Evolutionary conservation across 495 filamentous ascomycete species (phyloP).

Genomic region (Talaromyces liani): DNA sequence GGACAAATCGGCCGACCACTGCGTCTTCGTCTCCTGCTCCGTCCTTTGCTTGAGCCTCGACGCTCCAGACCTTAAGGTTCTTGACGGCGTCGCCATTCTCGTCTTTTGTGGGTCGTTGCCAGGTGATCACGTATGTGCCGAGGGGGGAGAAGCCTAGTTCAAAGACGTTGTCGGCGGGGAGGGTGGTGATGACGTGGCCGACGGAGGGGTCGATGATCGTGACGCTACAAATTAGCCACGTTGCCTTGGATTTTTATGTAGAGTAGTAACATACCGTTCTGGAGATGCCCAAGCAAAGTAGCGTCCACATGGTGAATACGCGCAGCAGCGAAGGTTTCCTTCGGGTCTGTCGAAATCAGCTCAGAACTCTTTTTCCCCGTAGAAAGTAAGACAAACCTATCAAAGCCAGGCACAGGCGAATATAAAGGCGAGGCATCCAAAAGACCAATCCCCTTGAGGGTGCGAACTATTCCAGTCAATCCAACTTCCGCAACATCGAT

Average conservation of each 20-base stretch:
- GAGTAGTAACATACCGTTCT: conserved; percentile 51
- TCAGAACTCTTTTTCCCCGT: conserved; percentile 1
- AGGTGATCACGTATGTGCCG: conserved; percentile 89
- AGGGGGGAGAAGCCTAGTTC: conserved; percentile 90
- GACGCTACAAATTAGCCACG: conserved; percentile 43
- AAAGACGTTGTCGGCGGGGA: conserved; percentile 75
- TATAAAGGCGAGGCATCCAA: conserved; percentile 87
- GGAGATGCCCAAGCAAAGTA: conserved; percentile 93
- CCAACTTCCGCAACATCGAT: neutral
- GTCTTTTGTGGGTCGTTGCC: conserved; percentile 90
- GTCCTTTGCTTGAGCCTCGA: conserved; percentile 48
- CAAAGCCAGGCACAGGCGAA: conserved; percentile 75
- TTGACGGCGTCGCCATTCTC: conserved; percentile 86
- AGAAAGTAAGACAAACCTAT: conserved; percentile 36
- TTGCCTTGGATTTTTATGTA: neutral
- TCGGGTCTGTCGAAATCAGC: conserved; percentile 56
- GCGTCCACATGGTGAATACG: conserved; percentile 88
- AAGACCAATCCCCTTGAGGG: conserved; percentile 90
- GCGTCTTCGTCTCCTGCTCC: conserved; percentile 50
- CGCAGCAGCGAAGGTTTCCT: conserved; percentile 88
- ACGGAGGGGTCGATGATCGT: conserved; percentile 73
- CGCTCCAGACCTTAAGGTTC: conserved; percentile 95
- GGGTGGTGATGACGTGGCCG: conserved; percentile 66
- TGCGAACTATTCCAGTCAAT: conserved; percentile 56
- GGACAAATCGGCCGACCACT: conserved; percentile 83